Evolutionary conservation across 345 rosid species (phyloP).

Genomic region (Adansonia digitata): DNA sequence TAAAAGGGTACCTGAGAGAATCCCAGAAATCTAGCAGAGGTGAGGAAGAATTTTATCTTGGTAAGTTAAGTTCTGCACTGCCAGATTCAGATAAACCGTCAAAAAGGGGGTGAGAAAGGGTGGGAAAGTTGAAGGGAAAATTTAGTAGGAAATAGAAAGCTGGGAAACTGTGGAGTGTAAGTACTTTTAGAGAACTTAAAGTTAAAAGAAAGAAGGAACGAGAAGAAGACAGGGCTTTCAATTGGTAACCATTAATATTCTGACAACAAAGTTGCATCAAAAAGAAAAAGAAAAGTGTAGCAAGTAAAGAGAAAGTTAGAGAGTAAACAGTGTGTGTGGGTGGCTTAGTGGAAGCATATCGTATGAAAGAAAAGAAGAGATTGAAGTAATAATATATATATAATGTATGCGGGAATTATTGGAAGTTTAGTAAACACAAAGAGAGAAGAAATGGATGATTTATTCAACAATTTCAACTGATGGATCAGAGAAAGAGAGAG

Average conservation of each 20-base stretch:
- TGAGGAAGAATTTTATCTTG: slow-evolving; percentile 18
- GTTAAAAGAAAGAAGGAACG: neutral
- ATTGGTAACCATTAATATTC: slow-evolving; percentile 16
- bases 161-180: neutral
- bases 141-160: slow-evolving; percentile 5
- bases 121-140: neutral
- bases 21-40: slow-evolving; percentile 21
- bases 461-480: slow-evolving; percentile 17
- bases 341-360: neutral
- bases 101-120: neutral
- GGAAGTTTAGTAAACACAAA: neutral
- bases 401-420: neutral
- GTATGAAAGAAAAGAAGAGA: neutral
- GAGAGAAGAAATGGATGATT: slow-evolving; percentile 25
- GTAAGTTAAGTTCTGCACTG: slow-evolving; percentile 17
- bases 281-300: neutral
- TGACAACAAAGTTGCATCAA: slow-evolving; percentile 6
- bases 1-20: slow-evolving; percentile 33
- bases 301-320: neutral
- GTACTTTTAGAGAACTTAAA: neutral
- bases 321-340: neutral
- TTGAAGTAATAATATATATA: too few relatives aligned
- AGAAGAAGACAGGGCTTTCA: neutral
- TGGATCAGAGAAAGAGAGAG: neutral
- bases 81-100: neutral